Evolutionary conservation across 257 asterid species (phyloP).

Genomic region (Jasminum sambac): DNA sequence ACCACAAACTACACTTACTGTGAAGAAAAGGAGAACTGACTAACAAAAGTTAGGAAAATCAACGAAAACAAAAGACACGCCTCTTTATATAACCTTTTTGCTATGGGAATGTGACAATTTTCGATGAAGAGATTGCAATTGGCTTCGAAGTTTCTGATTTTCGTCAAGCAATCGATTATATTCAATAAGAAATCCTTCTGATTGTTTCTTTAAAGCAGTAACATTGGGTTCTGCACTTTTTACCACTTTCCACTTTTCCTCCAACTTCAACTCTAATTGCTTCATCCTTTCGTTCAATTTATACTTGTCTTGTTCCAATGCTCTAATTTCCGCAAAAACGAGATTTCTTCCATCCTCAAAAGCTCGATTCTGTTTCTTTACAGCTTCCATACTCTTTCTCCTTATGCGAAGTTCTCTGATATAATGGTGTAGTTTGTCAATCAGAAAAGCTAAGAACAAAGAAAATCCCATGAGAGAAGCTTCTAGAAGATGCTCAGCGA

Average conservation of each 20-base stretch:
- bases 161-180: not conserved
- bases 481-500: constrained; percentile 45
- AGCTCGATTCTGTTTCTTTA: not conserved
- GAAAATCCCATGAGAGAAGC: constrained; percentile 50
- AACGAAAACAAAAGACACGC: too few species aligned
- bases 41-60: too few species aligned
- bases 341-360: constrained; percentile 1
- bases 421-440: constrained; percentile 6
- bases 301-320: not conserved
- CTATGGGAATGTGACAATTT: not conserved
- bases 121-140: not conserved
- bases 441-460: constrained; percentile 8
- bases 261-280: constrained; percentile 1
- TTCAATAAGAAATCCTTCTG: constrained; percentile 6
- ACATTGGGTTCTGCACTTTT: not conserved
- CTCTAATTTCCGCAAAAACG: not conserved
- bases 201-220: not conserved
- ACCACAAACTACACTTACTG: too few species aligned
- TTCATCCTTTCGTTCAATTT: not conserved
- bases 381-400: not conserved
- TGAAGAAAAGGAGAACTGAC: too few species aligned
- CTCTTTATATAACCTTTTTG: not conserved
- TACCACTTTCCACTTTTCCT: not conserved
- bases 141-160: constrained; percentile 5
- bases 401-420: constrained; percentile 7